Evolutionary conservation across 2,329 filamentous ascomycete genomes (phyloP).

Genomic region (Alternaria arborescens): DNA sequence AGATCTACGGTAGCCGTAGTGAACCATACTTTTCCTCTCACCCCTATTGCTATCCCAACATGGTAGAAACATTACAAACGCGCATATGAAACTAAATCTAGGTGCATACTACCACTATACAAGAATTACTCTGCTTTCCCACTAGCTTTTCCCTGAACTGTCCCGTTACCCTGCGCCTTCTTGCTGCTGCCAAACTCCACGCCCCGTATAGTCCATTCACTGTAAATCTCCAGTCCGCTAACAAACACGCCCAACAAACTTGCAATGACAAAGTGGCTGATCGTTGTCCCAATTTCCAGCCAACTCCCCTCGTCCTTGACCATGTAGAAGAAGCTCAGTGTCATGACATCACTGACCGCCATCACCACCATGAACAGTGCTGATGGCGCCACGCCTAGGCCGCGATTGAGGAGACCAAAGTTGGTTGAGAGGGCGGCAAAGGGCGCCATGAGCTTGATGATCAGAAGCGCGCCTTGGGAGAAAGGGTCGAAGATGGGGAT

Average conservation of each 20-base stretch:
- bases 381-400: constrained; percentile 83
- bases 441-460: constrained; percentile 90
- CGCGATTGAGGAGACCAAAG: constrained; percentile 88
- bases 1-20: not conserved
- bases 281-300: constrained; percentile 97
- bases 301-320: constrained; percentile 96
- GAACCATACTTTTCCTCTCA: not conserved
- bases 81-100: not conserved
- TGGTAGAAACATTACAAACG: not conserved
- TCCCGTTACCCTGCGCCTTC: constrained; percentile 18
- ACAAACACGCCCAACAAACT: constrained; percentile 92
- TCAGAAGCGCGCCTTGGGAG: constrained; percentile 83
- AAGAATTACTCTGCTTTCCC: constrained; percentile 11
- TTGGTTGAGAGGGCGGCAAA: constrained; percentile 93
- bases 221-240: constrained; percentile 83
- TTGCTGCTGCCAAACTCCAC: constrained; percentile 68
- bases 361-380: constrained; percentile 92
- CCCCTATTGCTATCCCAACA: not conserved
- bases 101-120: not conserved
- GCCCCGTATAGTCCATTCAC: constrained; percentile 81
- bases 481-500: constrained; percentile 95
- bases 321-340: constrained; percentile 96
- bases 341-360: constrained; percentile 86
- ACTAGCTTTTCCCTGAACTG: not conserved
- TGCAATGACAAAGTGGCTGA: constrained; percentile 93